Conservation (phyloP, 202 grass and related monocot species). For the Dendrocalamus latiflorus region DNA sequence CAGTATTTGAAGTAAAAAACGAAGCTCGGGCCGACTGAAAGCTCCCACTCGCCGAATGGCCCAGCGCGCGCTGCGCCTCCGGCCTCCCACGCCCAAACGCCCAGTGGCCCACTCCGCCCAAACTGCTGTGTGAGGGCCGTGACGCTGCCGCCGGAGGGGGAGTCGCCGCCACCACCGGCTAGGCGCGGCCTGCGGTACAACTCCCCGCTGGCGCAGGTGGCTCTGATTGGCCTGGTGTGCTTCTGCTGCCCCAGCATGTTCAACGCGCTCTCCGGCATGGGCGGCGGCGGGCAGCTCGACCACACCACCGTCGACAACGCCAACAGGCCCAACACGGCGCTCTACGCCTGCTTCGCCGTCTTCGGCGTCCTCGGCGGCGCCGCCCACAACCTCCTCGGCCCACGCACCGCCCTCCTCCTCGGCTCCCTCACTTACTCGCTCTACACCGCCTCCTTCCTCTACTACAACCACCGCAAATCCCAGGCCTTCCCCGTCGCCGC, state of each 20-base stretch:
- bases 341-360: constrained; percentile 84
- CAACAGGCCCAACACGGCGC: constrained; percentile 92
- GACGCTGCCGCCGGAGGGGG: neutral
- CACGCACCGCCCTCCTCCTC: constrained; percentile 54
- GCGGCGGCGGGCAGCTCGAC: constrained; percentile 83
- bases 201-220: constrained; percentile 79
- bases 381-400: constrained; percentile 80
- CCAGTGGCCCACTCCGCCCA: too few relatives aligned
- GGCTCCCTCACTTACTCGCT: constrained; percentile 73
- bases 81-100: too few relatives aligned
- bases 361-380: constrained; percentile 79
- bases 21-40: too few relatives aligned
- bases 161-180: neutral
- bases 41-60: too few relatives aligned
- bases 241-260: constrained; percentile 99
- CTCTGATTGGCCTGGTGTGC: constrained; percentile 70
- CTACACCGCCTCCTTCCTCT: constrained; percentile 84
- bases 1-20: too few relatives aligned
- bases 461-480: constrained; percentile 65
- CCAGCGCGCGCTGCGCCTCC: too few relatives aligned
- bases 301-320: constrained; percentile 64
- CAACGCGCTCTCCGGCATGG: constrained; percentile 91
- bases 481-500: constrained; percentile 62
- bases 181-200: too few relatives aligned
- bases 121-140: too few relatives aligned